Conservation (phyloP, 2,329 filamentous ascomycete genomes). For the Escovopsis sp. region DNA sequence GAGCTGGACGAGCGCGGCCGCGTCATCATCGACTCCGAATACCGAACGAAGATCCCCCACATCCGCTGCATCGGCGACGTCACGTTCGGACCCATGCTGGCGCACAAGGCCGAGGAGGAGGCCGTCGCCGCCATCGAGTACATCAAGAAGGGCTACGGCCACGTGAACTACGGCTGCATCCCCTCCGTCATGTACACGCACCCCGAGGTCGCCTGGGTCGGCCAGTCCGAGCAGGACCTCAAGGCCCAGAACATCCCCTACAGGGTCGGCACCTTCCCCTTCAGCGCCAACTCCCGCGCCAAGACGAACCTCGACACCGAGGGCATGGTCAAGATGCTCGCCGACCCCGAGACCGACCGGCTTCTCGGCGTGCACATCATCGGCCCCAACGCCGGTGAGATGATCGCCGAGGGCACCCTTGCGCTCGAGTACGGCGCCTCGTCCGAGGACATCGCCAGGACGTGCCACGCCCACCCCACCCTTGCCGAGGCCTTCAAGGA, state of each 20-base stretch:
- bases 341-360: conserved; percentile 90
- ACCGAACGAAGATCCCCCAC: conserved; percentile 93
- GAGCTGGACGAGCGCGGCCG: conserved; percentile 88
- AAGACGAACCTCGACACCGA: conserved; percentile 98
- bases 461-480: conserved; percentile 92
- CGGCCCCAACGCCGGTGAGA: conserved; percentile 89
- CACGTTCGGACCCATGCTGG: conserved; percentile 97
- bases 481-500: conserved; percentile 98
- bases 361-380: conserved; percentile 95
- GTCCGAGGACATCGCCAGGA: conserved; percentile 85
- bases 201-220: conserved; percentile 97
- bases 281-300: conserved; percentile 93
- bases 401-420: conserved; percentile 95
- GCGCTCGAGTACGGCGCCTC: conserved; percentile 94
- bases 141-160: conserved; percentile 93
- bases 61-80: conserved; percentile 93
- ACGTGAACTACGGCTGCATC: conserved; percentile 97
- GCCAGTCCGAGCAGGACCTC: conserved; percentile 90
- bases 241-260: conserved; percentile 84
- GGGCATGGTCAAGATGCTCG: conserved; percentile 91
- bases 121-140: conserved; percentile 89
- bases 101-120: conserved; percentile 98
- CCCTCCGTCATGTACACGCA: conserved; percentile 99
- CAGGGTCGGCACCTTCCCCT: conserved; percentile 87
- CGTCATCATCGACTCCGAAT: conserved; percentile 94